Conservation (phyloP, 1,139 yeast species). For the Pichia sp. region DNA sequence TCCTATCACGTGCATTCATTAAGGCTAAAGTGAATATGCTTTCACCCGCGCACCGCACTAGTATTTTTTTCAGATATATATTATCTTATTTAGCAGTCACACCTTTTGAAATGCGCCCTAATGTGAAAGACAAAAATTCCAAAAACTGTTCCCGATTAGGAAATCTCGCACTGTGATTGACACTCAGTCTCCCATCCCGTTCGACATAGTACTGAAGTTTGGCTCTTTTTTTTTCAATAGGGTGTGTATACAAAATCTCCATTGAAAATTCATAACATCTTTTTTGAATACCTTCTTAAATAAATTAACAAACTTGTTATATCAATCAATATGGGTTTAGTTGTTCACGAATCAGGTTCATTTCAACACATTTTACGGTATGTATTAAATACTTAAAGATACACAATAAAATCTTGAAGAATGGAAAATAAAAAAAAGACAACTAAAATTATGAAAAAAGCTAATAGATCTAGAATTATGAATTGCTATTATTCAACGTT, state of each 20-base stretch:
- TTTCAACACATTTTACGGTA: constrained; percentile 99
- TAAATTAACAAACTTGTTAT: constrained; percentile 5
- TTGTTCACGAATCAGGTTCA: constrained; percentile 97
- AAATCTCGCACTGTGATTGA: not conserved
- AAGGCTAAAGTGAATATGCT: no score
- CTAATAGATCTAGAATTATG: no score
- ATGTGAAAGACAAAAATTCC: not conserved
- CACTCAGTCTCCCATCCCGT: not conserved
- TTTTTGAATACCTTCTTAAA: not conserved
- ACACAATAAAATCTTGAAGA: not conserved
- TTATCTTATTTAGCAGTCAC: not conserved
- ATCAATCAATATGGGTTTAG: constrained; percentile 45
- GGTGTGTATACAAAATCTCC: not conserved
- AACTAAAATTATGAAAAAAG: no score
- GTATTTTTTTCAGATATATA: not conserved
- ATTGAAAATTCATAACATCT: not conserved
- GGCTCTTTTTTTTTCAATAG: not conserved
- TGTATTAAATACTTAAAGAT: constrained; percentile 34
- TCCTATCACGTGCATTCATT: no score
- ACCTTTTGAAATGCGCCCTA: not conserved
- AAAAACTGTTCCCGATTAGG: not conserved
- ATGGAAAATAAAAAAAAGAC: not conserved
- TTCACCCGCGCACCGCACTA: constrained; percentile 1
- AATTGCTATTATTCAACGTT: no score
- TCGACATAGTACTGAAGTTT: not conserved